phyloP scores from a whole-genome alignment of 2,329 filamentous ascomycete genomes.

The Alternaria alternata region DNA sequence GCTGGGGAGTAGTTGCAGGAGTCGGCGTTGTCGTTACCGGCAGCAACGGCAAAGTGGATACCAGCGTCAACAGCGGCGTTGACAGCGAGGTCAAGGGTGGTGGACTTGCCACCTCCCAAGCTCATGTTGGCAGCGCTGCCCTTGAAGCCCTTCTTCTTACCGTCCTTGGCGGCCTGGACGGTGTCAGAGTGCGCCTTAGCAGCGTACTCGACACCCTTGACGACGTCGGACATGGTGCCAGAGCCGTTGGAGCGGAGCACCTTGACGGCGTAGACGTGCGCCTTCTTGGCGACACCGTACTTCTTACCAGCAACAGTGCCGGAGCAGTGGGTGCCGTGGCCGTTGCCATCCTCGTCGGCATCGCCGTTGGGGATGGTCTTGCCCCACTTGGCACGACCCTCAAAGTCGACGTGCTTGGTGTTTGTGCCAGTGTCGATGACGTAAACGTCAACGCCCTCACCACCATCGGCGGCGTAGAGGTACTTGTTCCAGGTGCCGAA shows the following conservation, averaged over 20 bases:
- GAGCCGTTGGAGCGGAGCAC: conserved; percentile 97
- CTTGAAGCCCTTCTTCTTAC: conserved; percentile 97
- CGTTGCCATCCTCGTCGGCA: conserved; percentile 91
- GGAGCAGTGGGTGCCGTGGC: conserved; percentile 98
- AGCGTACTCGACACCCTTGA: conserved; percentile 97
- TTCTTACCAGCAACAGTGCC: conserved; percentile 98
- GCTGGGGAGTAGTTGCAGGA: conserved; percentile 99
- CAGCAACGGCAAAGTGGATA: conserved; percentile 97
- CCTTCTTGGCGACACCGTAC: conserved; percentile 99
- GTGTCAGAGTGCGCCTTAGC: conserved; percentile 80
- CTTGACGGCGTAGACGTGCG: conserved; percentile 95
- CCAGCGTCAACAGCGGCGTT: conserved; percentile 92
- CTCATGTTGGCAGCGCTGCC: conserved; percentile 99
- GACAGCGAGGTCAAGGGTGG: conserved; percentile 87
- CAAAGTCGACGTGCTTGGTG: conserved; percentile 92
- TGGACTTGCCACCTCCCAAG: conserved; percentile 95
- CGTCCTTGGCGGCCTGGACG: conserved; percentile 79
- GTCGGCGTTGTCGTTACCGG: conserved; percentile 98
- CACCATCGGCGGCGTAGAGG: conserved; percentile 85
- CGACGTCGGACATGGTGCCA: conserved; percentile 97
- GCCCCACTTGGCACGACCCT: conserved; percentile 94
- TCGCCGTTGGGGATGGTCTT: conserved; percentile 92
- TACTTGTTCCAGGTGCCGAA: conserved; percentile 99
- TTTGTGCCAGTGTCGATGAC: conserved; percentile 99
- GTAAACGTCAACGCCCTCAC: conserved; percentile 98